These are phyloP conservation scores for Plasmopara halstedii DNA, from an alignment of 352 stramenopile species.

Conservation along the genomic window DNA sequence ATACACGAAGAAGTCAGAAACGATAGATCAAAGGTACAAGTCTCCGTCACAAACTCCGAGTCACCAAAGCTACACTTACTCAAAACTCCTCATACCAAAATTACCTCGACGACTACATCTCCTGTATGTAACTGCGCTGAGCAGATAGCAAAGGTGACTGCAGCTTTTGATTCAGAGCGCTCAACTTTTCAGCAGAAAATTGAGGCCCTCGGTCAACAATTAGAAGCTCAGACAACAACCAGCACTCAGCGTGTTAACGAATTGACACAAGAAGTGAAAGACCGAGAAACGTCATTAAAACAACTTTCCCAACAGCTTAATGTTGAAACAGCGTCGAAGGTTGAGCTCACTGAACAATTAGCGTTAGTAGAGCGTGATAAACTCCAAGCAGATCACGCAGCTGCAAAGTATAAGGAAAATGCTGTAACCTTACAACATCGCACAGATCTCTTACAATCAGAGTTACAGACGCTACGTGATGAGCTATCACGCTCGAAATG, in stretches of 20 bases:
- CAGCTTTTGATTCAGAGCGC: slow-evolving; percentile 22
- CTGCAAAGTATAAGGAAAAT: slow-evolving; percentile 9
- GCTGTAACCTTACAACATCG: slow-evolving; percentile 11
- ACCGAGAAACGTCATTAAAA: slow-evolving; percentile 1
- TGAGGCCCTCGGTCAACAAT: slow-evolving; percentile 23
- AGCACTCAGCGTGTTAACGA: not conserved
- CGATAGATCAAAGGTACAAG: not conserved
- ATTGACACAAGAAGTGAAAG: slow-evolving; percentile 7
- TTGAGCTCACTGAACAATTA: slow-evolving; percentile 27
- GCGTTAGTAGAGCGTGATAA: slow-evolving; percentile 10
- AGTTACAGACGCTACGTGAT: slow-evolving; percentile 12
- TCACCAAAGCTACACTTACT: not conserved
- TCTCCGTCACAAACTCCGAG: not conserved
- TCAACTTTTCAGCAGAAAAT: slow-evolving; percentile 18
- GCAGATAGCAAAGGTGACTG: slow-evolving; percentile 7
- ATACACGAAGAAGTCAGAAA: too few relatives aligned
- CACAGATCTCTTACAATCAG: slow-evolving; percentile 10
- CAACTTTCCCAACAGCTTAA: slow-evolving; percentile 21
- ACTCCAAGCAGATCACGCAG: slow-evolving; percentile 13
- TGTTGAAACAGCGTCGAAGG: slow-evolving; percentile 14
- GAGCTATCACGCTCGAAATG: slow-evolving; percentile 16
- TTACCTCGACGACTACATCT: not conserved
- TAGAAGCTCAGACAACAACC: slow-evolving; percentile 8
- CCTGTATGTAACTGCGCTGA: slow-evolving; percentile 15
- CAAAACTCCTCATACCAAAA: too few relatives aligned